Percentiles rank a stretch among this genome's conserved stretches.
These are phyloP conservation scores for Brassica carinata DNA, from an alignment of 345 rosid species.

Conservation along the genomic window DNA sequence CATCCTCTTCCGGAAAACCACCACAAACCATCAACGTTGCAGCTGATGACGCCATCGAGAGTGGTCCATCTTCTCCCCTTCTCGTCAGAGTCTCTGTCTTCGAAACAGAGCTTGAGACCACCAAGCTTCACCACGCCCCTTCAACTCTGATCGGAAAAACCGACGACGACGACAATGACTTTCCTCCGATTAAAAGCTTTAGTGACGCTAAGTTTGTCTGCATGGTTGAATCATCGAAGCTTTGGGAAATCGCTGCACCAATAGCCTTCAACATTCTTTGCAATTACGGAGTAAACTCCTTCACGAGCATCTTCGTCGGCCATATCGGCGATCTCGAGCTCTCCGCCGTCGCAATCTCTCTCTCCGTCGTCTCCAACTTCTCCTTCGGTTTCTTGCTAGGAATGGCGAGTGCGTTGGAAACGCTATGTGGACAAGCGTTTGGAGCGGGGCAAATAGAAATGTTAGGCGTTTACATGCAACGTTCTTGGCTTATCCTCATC, in stretches of 20 bases:
- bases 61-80: constrained; percentile 23
- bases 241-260: constrained; percentile 88
- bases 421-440: constrained; percentile 92
- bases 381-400: constrained; percentile 96
- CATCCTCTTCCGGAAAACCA: constrained; percentile 45
- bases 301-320: constrained; percentile 89
- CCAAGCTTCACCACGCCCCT: constrained; percentile 71
- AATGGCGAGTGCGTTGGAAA: constrained; percentile 96
- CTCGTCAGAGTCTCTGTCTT: constrained; percentile 29
- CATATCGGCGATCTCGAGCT: constrained; percentile 90
- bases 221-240: constrained; percentile 54
- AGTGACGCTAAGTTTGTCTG: constrained; percentile 56
- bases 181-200: constrained; percentile 48
- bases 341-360: constrained; percentile 81
- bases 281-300: constrained; percentile 83
- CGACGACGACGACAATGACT: constrained; percentile 59
- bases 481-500: constrained; percentile 78
- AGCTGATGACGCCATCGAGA: constrained; percentile 29
- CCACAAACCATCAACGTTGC: constrained; percentile 13
- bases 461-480: constrained; percentile 93
- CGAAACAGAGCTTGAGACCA: constrained; percentile 40
- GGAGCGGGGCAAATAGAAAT: constrained; percentile 80
- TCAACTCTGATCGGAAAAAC: constrained; percentile 42
- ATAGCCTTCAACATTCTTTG: constrained; percentile 90
- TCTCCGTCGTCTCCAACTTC: constrained; percentile 88